These are phyloP conservation scores for Lichenothelia convexa DNA, from an alignment of 495 filamentous ascomycete species.

Conservation along the genomic window DNA sequence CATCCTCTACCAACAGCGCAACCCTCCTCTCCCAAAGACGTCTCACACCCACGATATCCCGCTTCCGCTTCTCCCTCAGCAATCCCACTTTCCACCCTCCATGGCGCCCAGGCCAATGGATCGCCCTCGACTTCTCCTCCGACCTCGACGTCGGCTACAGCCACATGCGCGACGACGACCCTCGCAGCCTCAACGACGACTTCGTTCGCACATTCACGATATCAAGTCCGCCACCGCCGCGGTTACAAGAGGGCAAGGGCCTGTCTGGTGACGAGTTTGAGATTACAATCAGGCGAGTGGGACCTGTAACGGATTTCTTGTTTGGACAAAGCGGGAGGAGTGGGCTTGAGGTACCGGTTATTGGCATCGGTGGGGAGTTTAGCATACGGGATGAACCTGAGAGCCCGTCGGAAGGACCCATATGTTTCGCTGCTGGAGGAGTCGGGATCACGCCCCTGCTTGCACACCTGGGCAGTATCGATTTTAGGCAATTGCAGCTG, in stretches of 20 bases:
- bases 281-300: slow-evolving; percentile 49
- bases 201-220: slow-evolving; percentile 68
- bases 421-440: slow-evolving; percentile 51
- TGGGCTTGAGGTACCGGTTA: slow-evolving; percentile 42
- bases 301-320: slow-evolving; percentile 45
- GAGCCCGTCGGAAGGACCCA: slow-evolving; percentile 1
- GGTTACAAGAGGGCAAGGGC: slow-evolving; percentile 5
- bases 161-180: slow-evolving; percentile 69
- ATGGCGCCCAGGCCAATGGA: slow-evolving; percentile 62
- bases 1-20: slow-evolving; percentile 24
- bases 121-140: slow-evolving; percentile 48
- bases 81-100: slow-evolving; percentile 35
- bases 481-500: slow-evolving; percentile 30
- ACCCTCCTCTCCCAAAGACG: slow-evolving; percentile 32
- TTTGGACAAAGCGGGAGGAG: slow-evolving; percentile 34
- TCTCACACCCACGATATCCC: slow-evolving; percentile 45
- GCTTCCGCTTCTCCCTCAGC: slow-evolving; percentile 34
- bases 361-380: slow-evolving; percentile 58
- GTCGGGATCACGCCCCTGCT: slow-evolving; percentile 69
- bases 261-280: slow-evolving; percentile 37
- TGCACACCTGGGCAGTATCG: slow-evolving; percentile 34
- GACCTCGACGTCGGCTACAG: slow-evolving; percentile 53
- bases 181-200: slow-evolving; percentile 62
- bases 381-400: slow-evolving; percentile 24
- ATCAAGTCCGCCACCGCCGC: slow-evolving; percentile 31